phyloP scores from a whole-genome alignment of 495 filamentous ascomycete species.

The Thermothielavioides terrestris region DNA sequence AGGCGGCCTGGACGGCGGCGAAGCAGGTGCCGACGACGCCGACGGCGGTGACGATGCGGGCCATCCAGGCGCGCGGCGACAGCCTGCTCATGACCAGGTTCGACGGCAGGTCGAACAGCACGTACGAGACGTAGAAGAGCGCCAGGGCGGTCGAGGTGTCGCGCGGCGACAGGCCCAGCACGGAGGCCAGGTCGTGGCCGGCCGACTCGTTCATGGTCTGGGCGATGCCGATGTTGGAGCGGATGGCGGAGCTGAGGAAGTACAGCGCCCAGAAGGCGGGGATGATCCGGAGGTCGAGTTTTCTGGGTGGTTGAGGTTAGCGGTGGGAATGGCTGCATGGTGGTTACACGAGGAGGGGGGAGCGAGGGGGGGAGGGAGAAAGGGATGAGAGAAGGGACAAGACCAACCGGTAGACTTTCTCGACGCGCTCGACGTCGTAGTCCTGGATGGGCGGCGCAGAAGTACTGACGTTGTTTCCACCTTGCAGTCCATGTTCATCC shows the following conservation, averaged over 20 bases:
- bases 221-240: conserved; percentile 81
- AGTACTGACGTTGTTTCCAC: neutral
- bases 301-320: too few species aligned
- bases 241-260: conserved; percentile 84
- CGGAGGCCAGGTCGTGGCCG: conserved; percentile 59
- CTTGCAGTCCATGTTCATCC: conserved; percentile 9
- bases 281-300: conserved; percentile 77
- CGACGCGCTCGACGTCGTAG: conserved; percentile 47
- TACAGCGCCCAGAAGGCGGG: conserved; percentile 92
- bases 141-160: conserved; percentile 77
- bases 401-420: conserved; percentile 53
- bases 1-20: conserved; percentile 67
- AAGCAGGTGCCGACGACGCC: conserved; percentile 77
- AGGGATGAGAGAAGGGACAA: too few species aligned
- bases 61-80: conserved; percentile 87
- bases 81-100: conserved; percentile 83
- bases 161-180: conserved; percentile 57
- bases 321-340: conserved; percentile 46
- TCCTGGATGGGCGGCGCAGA: conserved; percentile 17
- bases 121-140: conserved; percentile 86
- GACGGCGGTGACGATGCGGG: conserved; percentile 79
- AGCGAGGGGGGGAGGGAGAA: neutral
- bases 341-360: conserved; percentile 40
- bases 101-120: conserved; percentile 80
- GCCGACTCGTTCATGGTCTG: conserved; percentile 75